A percentile compares a stretch with the other conserved stretches of the same genome.
These are phyloP conservation scores for Phyllosticta citriasiana DNA, from an alignment of 2,329 filamentous ascomycete species.

Conservation along the genomic window DNA sequence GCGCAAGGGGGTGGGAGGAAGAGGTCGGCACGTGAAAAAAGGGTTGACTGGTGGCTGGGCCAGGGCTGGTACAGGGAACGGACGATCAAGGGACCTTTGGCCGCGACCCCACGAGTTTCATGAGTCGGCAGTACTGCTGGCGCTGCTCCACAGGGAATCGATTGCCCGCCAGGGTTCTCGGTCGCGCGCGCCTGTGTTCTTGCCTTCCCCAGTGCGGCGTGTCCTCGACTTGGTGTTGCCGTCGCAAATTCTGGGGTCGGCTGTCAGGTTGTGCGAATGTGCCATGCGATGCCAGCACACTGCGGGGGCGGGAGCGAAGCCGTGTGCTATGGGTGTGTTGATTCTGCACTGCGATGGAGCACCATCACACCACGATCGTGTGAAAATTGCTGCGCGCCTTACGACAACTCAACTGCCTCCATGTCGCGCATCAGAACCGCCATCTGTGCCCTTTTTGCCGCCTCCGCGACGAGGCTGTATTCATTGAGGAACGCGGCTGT, in stretches of 20 bases:
- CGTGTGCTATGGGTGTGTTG: background rate
- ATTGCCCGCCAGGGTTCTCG: background rate
- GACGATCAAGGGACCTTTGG: background rate
- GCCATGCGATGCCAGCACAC: background rate
- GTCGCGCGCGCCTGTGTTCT: background rate
- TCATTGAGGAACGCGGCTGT: conserved; percentile 62
- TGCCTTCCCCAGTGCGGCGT: background rate
- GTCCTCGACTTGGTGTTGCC: background rate
- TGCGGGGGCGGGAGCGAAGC: background rate
- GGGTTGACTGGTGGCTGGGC: background rate
- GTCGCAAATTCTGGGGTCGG: background rate
- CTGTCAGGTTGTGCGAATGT: background rate
- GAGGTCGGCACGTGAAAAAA: no score
- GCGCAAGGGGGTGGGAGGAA: no score
- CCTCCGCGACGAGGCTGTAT: conserved; percentile 80
- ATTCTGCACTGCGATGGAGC: background rate
- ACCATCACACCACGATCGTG: conserved; percentile 5
- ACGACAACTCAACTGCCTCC: conserved; percentile 54
- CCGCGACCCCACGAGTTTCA: background rate
- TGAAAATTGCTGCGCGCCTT: background rate
- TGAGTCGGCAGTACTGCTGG: background rate
- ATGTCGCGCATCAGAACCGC: conserved; percentile 81
- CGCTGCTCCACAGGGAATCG: background rate
- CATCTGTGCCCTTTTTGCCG: conserved; percentile 86
- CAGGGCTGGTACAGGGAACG: background rate